These are phyloP conservation scores for Capillidium rhysosporum DNA, from an alignment of 371 early-diverging fungal genomes.

Conservation along the genomic window DNA sequence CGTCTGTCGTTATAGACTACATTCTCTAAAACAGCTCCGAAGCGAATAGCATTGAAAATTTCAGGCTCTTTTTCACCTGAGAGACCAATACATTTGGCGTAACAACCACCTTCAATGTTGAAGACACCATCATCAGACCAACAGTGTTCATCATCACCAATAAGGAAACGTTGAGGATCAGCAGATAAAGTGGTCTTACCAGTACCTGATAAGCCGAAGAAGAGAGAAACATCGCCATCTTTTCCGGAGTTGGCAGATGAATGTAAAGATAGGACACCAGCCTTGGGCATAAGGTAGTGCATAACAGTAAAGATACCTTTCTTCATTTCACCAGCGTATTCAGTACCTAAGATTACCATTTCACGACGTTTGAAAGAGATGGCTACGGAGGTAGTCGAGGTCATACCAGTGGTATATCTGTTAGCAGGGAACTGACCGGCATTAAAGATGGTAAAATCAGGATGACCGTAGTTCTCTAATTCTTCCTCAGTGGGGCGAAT, in stretches of 20 bases:
- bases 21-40: constrained; percentile 90
- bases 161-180: constrained; percentile 77
- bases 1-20: constrained; percentile 72
- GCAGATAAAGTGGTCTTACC: constrained; percentile 96
- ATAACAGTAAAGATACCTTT: constrained; percentile 94
- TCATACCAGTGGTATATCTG: constrained; percentile 90
- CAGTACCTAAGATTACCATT: constrained; percentile 86
- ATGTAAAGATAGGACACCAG: constrained; percentile 88
- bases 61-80: constrained; percentile 94
- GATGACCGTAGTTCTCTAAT: constrained; percentile 70
- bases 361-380: constrained; percentile 63
- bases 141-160: constrained; percentile 98
- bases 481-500: constrained; percentile 86
- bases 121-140: constrained; percentile 91
- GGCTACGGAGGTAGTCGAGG: constrained; percentile 76
- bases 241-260: constrained; percentile 90
- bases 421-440: constrained; percentile 93
- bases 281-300: constrained; percentile 96
- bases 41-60: constrained; percentile 87
- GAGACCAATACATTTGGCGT: constrained; percentile 91
- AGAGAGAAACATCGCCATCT: constrained; percentile 80
- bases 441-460: constrained; percentile 93
- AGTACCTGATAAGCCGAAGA: constrained; percentile 95
- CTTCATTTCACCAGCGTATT: constrained; percentile 98
- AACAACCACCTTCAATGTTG: constrained; percentile 98